Conservation (phyloP, 495 filamentous ascomycete species). For the Niebla homalea region DNA sequence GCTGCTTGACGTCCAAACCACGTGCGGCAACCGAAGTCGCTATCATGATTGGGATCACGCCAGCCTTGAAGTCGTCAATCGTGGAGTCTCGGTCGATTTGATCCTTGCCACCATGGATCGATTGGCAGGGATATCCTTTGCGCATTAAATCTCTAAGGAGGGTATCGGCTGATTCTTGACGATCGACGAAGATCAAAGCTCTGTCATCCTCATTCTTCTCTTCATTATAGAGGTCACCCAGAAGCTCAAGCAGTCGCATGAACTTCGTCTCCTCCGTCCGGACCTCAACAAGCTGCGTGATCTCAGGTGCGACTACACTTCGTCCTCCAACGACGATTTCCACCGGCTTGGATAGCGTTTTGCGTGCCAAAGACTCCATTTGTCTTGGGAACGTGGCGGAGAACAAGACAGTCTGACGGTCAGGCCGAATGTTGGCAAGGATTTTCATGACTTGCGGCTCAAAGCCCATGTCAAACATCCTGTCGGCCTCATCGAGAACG, state of each 20-base stretch:
- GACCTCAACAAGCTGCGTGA: constrained; percentile 87
- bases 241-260: constrained; percentile 64
- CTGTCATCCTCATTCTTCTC: constrained; percentile 73
- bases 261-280: constrained; percentile 76
- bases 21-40: constrained; percentile 94
- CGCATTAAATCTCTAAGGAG: constrained; percentile 69
- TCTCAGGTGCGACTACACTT: constrained; percentile 87
- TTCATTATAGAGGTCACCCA: constrained; percentile 74
- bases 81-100: constrained; percentile 90
- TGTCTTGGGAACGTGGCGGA: constrained; percentile 92
- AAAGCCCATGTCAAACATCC: constrained; percentile 99
- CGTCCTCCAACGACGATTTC: constrained; percentile 87
- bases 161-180: constrained; percentile 85
- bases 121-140: constrained; percentile 87
- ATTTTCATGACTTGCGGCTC: constrained; percentile 98
- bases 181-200: constrained; percentile 84
- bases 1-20: constrained; percentile 89
- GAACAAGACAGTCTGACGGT: constrained; percentile 88
- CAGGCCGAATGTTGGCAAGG: constrained; percentile 74
- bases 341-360: constrained; percentile 70
- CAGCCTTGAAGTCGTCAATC: constrained; percentile 89
- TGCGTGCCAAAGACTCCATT: constrained; percentile 84
- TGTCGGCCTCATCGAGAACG: constrained; percentile 92
- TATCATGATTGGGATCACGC: constrained; percentile 76
- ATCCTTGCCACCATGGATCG: constrained; percentile 93